These are phyloP conservation scores for Myochromella boudieri DNA, from an alignment of 768 basidiomycete species.

Conservation along the genomic window DNA sequence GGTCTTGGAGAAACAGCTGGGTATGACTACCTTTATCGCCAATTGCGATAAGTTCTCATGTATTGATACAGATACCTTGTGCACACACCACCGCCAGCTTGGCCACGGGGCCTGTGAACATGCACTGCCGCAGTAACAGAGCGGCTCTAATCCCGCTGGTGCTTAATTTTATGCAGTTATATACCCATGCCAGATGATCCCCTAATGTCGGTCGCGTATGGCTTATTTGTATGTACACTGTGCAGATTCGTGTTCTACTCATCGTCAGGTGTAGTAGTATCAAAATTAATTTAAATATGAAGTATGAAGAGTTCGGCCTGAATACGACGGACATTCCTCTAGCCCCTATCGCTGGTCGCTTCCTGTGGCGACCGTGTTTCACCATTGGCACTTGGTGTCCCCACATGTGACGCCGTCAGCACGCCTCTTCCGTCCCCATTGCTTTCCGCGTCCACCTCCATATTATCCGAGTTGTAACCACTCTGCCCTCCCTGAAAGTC, in stretches of 20 bases:
- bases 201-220: too few species aligned
- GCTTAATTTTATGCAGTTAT: too few species aligned
- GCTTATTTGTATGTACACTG: neutral
- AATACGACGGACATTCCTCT: too few species aligned
- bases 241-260: neutral
- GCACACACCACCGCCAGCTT: conserved; percentile 22
- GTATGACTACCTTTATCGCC: conserved; percentile 39
- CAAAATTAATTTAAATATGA: neutral
- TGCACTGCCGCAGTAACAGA: too few species aligned
- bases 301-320: too few species aligned
- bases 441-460: conserved; percentile 36
- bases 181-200: neutral
- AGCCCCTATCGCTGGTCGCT: neutral
- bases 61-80: conserved; percentile 19
- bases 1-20: conserved; percentile 80
- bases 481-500: conserved; percentile 51
- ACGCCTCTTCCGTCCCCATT: too few species aligned
- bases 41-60: neutral
- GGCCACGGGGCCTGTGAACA: conserved; percentile 15
- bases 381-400: too few species aligned
- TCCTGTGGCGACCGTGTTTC: conserved; percentile 12
- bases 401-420: too few species aligned
- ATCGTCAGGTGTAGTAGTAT: neutral
- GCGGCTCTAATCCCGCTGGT: too few species aligned
- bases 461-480: conserved; percentile 56